These are phyloP conservation scores for Coniophora puteana DNA, from an alignment of 1,284 basidiomycete genomes.

Conservation along the genomic window DNA sequence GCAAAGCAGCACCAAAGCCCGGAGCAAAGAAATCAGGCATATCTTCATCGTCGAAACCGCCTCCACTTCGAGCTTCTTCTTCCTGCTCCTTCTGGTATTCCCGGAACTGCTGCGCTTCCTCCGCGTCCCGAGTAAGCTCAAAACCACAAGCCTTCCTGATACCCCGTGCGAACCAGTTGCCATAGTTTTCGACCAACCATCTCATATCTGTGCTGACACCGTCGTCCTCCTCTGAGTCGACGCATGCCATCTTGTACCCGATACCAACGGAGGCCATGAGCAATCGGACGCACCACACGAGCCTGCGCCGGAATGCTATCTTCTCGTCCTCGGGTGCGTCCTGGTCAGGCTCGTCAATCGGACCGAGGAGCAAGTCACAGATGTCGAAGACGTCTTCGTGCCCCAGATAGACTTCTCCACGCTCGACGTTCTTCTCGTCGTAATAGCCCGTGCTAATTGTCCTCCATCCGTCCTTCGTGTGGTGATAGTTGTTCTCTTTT, in stretches of 20 bases:
- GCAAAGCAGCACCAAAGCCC: too few species aligned
- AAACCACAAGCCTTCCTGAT: slow-evolving; percentile 11
- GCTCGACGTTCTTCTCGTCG: slow-evolving; percentile 10
- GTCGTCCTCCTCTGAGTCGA: slow-evolving; percentile 8
- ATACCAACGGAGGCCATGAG: slow-evolving; percentile 11
- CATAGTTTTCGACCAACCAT: too few species aligned
- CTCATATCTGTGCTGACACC: slow-evolving; percentile 3
- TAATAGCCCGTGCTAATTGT: slow-evolving; percentile 15
- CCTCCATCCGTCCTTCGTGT: slow-evolving; percentile 11
- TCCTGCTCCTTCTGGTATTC: slow-evolving; percentile 7
- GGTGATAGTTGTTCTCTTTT: slow-evolving; percentile 1
- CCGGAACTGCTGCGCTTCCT: background rate
- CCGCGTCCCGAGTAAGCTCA: slow-evolving; percentile 7
- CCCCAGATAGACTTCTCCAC: slow-evolving; percentile 6
- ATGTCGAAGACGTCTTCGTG: slow-evolving; percentile 7
- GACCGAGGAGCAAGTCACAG: slow-evolving; percentile 11
- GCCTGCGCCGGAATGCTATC: slow-evolving; percentile 7
- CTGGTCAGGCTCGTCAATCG: slow-evolving; percentile 4
- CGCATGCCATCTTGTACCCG: slow-evolving; percentile 10
- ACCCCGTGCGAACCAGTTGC: slow-evolving; percentile 11
- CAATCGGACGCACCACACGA: slow-evolving; percentile 8
- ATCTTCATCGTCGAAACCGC: background rate
- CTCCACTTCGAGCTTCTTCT: background rate
- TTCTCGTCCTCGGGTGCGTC: background rate
- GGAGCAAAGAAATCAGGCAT: too few species aligned